Evolutionary conservation across 169 alveolate genomes (phyloP).

Genomic region (Cryptosporidium ubiquitum): DNA sequence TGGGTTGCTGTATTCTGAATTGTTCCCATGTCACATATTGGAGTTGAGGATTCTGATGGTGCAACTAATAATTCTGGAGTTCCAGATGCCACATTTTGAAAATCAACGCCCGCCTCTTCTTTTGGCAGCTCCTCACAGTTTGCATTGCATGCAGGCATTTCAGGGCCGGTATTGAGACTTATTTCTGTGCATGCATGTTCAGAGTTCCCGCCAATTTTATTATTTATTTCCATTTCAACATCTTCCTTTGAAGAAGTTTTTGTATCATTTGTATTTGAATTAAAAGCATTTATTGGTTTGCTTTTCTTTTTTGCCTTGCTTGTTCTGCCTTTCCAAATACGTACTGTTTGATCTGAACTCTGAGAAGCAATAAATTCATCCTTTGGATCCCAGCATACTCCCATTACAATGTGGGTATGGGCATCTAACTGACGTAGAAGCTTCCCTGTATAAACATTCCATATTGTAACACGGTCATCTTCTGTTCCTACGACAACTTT

Average conservation of each 20-base stretch:
- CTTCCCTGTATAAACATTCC: conserved; percentile 65
- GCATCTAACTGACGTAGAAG: conserved; percentile 66
- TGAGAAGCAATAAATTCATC: conserved; percentile 87
- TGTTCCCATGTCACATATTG: not conserved
- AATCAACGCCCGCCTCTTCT: conserved; percentile 3
- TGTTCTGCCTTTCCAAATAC: conserved; percentile 57
- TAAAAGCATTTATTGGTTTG: conserved; percentile 20
- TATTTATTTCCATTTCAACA: conserved; percentile 1
- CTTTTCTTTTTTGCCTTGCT: conserved; percentile 43
- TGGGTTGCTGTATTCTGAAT: not conserved
- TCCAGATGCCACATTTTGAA: not conserved
- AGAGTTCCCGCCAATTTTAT: not conserved
- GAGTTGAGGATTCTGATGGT: not conserved
- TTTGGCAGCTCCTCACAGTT: not conserved
- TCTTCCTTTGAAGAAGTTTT: not conserved
- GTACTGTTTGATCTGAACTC: conserved; percentile 84
- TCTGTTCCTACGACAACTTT: conserved; percentile 67
- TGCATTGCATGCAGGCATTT: not conserved
- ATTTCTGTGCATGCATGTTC: conserved; percentile 10
- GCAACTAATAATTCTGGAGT: not conserved
- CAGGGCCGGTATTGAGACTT: not conserved
- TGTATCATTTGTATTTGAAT: not conserved
- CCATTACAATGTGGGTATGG: conserved; percentile 66
- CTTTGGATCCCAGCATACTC: conserved; percentile 71
- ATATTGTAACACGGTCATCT: conserved; percentile 64